Evolutionary conservation across 2,329 filamentous ascomycete species (phyloP), one percentile per base, ranked within the genome.

Genomic region (Trichophyton rubrum): DNA sequence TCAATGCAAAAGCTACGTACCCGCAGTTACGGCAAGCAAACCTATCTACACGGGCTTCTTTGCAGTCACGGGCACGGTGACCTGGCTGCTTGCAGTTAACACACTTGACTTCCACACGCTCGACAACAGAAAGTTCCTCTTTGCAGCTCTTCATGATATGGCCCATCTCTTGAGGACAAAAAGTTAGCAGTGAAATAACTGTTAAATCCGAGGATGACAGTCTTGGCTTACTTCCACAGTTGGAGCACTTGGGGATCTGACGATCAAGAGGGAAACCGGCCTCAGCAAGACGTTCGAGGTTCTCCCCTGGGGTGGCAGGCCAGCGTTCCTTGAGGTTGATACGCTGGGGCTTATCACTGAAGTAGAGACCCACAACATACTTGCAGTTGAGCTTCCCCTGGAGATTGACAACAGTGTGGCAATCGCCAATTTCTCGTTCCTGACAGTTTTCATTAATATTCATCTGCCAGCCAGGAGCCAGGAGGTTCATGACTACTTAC

Each of bases 21-120:
- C 79, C 77, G 72, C 80, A 82, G 62, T 83, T 80, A 66, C 78
- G 80, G 69, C 80, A 83, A 30, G 73, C 71, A 59, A 68, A 71
- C 58, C 67, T 70, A 62, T 74, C 70, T 51, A 65, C 66, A 56
- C 75, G 77, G 20, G 67, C 58, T 60, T 74, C 67, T 7, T 68
- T 65, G 65, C 78, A 80, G 62, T 80, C 77, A 58, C 78, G 78
- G 65, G 73, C 74, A 63, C 78, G 76, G 65, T 81, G 79, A 17
- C 79, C 78, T 15, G 69, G 58, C 24, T 72, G 71, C 20, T 68
- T 70, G 65, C 79, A 83, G 63, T 80, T 79, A 60, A 74, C 71
- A 67, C 80, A 83, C 55, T 75, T 76, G 62, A 82, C 75, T 56
- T 74, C 72, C 17, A 75, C 67, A 55, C 71, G 73, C 22, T 77